A percentile compares a stretch with the other conserved stretches of the same genome.
Evolutionary conservation across 192 early-diverging fungal species (phyloP).

Genomic region (Coemansia sp.): DNA sequence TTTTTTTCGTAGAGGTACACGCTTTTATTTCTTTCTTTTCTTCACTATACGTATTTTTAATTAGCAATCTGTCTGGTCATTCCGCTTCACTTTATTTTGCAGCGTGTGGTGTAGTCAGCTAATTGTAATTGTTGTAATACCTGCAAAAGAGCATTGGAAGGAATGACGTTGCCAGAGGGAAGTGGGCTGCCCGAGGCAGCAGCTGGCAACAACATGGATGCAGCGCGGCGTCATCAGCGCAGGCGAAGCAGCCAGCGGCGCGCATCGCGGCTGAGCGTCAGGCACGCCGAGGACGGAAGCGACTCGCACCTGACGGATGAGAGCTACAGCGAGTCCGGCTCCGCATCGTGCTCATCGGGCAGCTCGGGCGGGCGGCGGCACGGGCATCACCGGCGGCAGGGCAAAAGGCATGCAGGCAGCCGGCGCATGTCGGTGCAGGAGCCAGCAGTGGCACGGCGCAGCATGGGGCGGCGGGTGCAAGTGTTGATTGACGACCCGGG

Average conservation of each 20-base stretch:
- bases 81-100: neutral
- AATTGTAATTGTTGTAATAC: neutral
- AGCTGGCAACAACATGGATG: neutral
- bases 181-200: neutral
- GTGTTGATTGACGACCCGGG: slow-evolving; percentile 19
- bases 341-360: slow-evolving; percentile 44
- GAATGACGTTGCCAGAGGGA: neutral
- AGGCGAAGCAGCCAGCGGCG: slow-evolving; percentile 1
- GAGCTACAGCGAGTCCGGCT: slow-evolving; percentile 41
- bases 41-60: neutral
- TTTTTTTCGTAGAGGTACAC: neutral
- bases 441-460: slow-evolving; percentile 20
- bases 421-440: slow-evolving; percentile 28
- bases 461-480: slow-evolving; percentile 23
- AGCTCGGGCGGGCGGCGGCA: slow-evolving; percentile 29
- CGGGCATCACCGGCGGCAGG: slow-evolving; percentile 28
- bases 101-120: neutral
- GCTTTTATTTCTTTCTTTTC: neutral
- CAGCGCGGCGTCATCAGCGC: neutral
- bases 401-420: slow-evolving; percentile 2
- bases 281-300: neutral
- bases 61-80: neutral
- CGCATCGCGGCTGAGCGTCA: neutral
- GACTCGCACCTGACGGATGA: slow-evolving; percentile 10
- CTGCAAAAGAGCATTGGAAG: neutral